Evolutionary conservation across 2,329 filamentous ascomycete species (phyloP), one percentile per base, ranked within the genome.

Genomic region (Xylariaceae sp.): DNA sequence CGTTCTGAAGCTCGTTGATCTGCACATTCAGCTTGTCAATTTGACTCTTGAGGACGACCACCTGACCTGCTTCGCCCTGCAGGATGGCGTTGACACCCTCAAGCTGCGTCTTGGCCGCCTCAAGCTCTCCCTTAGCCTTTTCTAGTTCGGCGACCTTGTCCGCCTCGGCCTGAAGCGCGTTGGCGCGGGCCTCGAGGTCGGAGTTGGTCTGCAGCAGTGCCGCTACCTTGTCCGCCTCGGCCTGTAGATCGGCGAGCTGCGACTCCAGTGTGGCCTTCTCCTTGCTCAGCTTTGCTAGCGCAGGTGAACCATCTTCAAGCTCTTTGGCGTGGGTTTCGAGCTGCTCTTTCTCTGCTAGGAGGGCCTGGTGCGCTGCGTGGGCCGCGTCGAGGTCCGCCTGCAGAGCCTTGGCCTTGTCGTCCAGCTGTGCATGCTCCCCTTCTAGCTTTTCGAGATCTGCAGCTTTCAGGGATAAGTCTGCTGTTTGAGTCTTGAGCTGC

Each of bases 361-460:
- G 43, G 4, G 43, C 28, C 27, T 41, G 42, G n/a, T 49, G 43
- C 5, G 43, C 41, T n/a, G 49, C 50, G 21, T 50, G 42, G n/a
- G 52, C 46, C 32, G 48, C 48, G 33, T 52, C 47, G 31, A 59
- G 35, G 32, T 55, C 53, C 7, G 54, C 48, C 38, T 56, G 50
- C 13, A 59, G 48, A 17, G 23, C 36, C 33, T 52, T 50, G 34
- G 51, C 43, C 21, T 36, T 44, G 19, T 48, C 51, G 12, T 56
- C 55, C 12, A 59, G 51, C 23, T 44, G 47, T 9, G 47, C 45
- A 31, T 55, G 50, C 29, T 55, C 54, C 14, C 42, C 43, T n/a
- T 42, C 45, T 3, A 60, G 53, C 37, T 48, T 48, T 26, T 52
- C 50, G 7, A 57, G 50, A n/a, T 55, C 54, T 3, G 44, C 47